Conservation (phyloP, 495 filamentous ascomycete species). For the Neurospora terricola region DNA sequence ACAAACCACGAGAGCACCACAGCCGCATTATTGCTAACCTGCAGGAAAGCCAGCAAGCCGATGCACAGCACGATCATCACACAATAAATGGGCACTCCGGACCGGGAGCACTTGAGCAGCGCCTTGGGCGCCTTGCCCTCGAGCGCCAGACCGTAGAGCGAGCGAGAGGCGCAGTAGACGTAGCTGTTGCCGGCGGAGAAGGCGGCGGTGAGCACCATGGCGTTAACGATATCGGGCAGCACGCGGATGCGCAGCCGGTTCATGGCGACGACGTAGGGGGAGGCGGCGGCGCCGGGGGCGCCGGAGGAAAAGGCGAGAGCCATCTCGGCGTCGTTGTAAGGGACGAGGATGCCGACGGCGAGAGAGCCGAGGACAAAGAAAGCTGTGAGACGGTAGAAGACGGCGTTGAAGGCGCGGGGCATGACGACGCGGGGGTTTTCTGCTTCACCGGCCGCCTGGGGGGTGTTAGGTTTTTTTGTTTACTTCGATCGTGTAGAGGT, state of each 20-base stretch:
- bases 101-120: slow-evolving; percentile 50
- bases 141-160: slow-evolving; percentile 63
- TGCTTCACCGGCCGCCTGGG: slow-evolving; percentile 53
- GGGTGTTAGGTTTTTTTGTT: neutral
- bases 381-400: slow-evolving; percentile 62
- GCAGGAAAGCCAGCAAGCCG: slow-evolving; percentile 59
- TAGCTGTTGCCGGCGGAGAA: slow-evolving; percentile 83
- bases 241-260: slow-evolving; percentile 55
- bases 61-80: slow-evolving; percentile 53
- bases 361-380: slow-evolving; percentile 71
- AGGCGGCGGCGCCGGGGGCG: slow-evolving; percentile 54
- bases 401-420: slow-evolving; percentile 64
- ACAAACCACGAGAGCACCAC: slow-evolving; percentile 71
- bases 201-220: slow-evolving; percentile 60
- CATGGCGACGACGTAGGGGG: slow-evolving; percentile 85
- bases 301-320: slow-evolving; percentile 40
- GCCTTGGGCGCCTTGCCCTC: slow-evolving; percentile 56
- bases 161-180: slow-evolving; percentile 70
- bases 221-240: slow-evolving; percentile 73
- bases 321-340: slow-evolving; percentile 45
- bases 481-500: too few relatives aligned
- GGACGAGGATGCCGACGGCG: slow-evolving; percentile 58
- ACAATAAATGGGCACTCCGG: slow-evolving; percentile 51
- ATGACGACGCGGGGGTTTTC: slow-evolving; percentile 56
- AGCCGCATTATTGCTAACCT: slow-evolving; percentile 56